A percentile compares a stretch with the other conserved stretches of the same genome.
These are phyloP conservation scores for Datisca glomerata DNA, from an alignment of 306 rosid species.

Conservation along the genomic window DNA sequence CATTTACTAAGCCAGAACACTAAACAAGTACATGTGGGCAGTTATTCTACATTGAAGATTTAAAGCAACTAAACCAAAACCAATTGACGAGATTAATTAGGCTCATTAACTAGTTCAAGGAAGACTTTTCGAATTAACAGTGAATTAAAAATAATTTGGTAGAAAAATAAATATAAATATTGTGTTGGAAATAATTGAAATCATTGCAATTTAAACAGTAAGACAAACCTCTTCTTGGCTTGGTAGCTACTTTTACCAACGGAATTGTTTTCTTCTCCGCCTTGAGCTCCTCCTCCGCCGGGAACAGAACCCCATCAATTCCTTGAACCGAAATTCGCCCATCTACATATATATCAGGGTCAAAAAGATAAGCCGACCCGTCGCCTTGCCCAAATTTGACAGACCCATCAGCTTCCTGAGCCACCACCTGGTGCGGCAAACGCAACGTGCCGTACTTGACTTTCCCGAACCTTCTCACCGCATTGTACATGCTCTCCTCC, in stretches of 20 bases:
- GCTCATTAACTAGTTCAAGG: neutral
- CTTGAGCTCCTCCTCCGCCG: neutral
- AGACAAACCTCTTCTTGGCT: neutral
- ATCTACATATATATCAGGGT: neutral
- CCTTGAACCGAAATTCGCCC: neutral
- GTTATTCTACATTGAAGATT: neutral
- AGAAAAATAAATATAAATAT: too few species aligned
- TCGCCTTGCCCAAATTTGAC: neutral
- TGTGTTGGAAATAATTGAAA: too few species aligned
- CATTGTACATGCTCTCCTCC: constrained; percentile 1
- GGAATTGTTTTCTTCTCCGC: neutral
- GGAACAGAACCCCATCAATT: neutral
- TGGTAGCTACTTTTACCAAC: neutral
- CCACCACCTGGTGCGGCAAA: neutral
- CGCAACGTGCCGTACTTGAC: neutral
- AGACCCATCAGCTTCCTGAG: neutral
- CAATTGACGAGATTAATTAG: too few species aligned
- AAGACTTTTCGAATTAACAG: neutral
- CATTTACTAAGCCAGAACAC: too few species aligned
- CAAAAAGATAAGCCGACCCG: neutral
- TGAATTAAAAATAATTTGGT: neutral
- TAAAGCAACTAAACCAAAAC: neutral
- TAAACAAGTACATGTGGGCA: too few species aligned
- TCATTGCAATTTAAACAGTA: too few species aligned
- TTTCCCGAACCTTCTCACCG: neutral